A percentile compares a stretch with the other conserved stretches of the same genome.
These are phyloP conservation scores for Brassica balearica DNA, from an alignment of 441 rosid genomes.

Conservation along the genomic window DNA sequence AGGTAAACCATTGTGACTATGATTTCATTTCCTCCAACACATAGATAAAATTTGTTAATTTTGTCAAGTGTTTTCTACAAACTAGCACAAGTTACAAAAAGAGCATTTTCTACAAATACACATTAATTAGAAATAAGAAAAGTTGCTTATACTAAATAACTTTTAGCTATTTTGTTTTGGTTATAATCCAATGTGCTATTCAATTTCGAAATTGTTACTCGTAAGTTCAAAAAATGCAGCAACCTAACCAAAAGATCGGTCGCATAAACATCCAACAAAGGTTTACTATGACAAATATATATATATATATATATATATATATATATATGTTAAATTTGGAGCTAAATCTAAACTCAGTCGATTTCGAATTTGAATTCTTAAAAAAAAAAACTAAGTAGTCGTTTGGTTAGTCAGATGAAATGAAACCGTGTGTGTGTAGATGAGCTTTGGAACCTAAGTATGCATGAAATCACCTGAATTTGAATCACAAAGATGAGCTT, in stretches of 20 bases:
- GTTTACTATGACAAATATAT: neutral
- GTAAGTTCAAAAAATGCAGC: neutral
- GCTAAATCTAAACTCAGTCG: no score
- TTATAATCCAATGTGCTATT: neutral
- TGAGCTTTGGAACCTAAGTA: no score
- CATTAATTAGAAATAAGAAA: neutral
- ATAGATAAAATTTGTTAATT: neutral
- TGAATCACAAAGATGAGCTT: no score
- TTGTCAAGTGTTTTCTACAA: neutral
- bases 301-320: no score
- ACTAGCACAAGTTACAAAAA: neutral
- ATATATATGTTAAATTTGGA: no score
- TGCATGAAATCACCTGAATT: no score
- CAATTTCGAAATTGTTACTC: neutral
- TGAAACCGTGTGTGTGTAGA: no score
- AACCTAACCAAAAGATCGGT: neutral
- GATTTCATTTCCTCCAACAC: neutral
- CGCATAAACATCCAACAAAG: neutral
- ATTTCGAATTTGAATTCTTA: no score
- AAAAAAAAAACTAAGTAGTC: no score
- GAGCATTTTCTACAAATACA: neutral
- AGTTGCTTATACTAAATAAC: neutral
- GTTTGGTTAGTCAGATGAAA: no score
- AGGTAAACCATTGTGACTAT: neutral
- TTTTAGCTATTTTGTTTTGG: neutral